Conservation (phyloP, 495 filamentous ascomycete species). For the Viridothelium virens region DNA sequence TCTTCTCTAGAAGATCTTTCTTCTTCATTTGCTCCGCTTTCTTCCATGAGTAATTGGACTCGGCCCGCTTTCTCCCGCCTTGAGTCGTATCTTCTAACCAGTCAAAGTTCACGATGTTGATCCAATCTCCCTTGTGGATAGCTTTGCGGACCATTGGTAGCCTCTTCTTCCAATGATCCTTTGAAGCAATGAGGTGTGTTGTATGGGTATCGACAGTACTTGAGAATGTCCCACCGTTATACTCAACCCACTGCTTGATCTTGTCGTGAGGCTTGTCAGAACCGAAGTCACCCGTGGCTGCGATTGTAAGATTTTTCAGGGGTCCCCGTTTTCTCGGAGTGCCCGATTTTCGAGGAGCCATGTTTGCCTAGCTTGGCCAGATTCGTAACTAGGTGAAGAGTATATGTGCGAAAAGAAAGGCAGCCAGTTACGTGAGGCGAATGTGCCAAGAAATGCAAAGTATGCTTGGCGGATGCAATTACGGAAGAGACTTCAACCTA, state of each 20-base stretch:
- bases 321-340: background rate
- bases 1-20: constrained; percentile 26
- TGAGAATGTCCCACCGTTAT: constrained; percentile 45
- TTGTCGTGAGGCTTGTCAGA: constrained; percentile 32
- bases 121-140: constrained; percentile 17
- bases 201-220: constrained; percentile 37
- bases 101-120: constrained; percentile 53
- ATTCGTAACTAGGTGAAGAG: background rate
- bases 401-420: too few relatives aligned
- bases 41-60: constrained; percentile 42
- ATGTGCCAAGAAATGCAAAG: too few relatives aligned
- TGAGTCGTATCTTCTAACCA: constrained; percentile 54
- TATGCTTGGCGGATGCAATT: too few relatives aligned
- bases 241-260: constrained; percentile 48
- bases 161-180: constrained; percentile 45
- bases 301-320: constrained; percentile 25
- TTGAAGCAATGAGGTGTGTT: constrained; percentile 52
- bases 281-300: constrained; percentile 42
- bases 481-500: too few relatives aligned
- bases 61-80: constrained; percentile 32
- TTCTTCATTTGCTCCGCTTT: constrained; percentile 16
- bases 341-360: constrained; percentile 17
- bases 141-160: constrained; percentile 17
- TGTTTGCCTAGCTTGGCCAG: constrained; percentile 22
- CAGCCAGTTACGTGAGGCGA: too few relatives aligned